Evolutionary conservation across 371 early-diverging fungal species (phyloP).

Genomic region (Cokeromyces recurvatus): DNA sequence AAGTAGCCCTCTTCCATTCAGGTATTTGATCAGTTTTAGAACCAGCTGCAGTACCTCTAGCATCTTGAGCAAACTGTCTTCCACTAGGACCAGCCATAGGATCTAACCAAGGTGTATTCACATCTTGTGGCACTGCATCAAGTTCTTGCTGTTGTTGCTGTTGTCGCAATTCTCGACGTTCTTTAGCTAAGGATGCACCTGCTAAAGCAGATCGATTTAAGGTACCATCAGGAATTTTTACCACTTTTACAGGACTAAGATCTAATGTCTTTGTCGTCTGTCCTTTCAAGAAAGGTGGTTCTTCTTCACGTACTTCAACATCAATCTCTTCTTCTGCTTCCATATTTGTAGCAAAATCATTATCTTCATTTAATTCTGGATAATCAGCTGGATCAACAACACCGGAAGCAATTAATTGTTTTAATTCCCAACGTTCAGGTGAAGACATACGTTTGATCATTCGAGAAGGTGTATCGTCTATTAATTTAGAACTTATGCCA

Average conservation of each 20-base stretch:
- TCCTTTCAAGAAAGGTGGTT: conserved; percentile 91
- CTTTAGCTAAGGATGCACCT: conserved; percentile 90
- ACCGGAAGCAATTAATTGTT: conserved; percentile 95
- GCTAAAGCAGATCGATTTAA: conserved; percentile 93
- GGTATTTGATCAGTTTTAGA: conserved; percentile 68
- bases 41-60: conserved; percentile 59
- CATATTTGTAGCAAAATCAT: conserved; percentile 57
- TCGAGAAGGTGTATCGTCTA: conserved; percentile 57
- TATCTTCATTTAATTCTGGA: conserved; percentile 79
- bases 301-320: conserved; percentile 94
- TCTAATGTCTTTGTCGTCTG: conserved; percentile 84
- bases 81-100: conserved; percentile 91
- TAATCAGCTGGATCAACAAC: conserved; percentile 83
- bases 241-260: conserved; percentile 93
- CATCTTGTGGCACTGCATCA: conserved; percentile 86
- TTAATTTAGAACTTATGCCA: conserved; percentile 11
- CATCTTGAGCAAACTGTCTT: conserved; percentile 87
- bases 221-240: conserved; percentile 96
- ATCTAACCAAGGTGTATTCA: conserved; percentile 89
- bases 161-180: conserved; percentile 84
- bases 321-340: conserved; percentile 94
- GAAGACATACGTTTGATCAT: conserved; percentile 87
- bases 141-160: conserved; percentile 86
- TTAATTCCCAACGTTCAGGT: conserved; percentile 95
- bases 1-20: conserved; percentile 91